Evolutionary conservation across 148 eudicot genomes (phyloP).

Genomic region (Limonium bicolor): DNA sequence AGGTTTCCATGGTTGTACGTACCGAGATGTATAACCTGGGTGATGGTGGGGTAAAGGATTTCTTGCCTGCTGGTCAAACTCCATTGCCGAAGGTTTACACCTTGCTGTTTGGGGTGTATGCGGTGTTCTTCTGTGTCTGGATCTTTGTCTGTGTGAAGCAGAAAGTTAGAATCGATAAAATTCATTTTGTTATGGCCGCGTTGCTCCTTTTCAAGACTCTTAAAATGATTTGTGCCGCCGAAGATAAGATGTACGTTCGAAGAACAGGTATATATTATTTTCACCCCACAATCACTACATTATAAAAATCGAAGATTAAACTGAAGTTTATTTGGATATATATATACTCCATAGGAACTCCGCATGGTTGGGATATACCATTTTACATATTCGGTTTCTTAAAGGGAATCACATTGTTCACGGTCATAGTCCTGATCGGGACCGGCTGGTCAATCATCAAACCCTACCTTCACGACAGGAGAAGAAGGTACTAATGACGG

Average conservation of each 20-base stretch:
- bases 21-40: conserved; percentile 20
- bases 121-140: conserved; percentile 8
- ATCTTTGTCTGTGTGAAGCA: conserved; percentile 7
- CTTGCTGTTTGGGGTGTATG: conserved; percentile 9
- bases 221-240: conserved; percentile 19
- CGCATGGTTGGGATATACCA: conserved; percentile 32
- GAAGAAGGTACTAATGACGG: conserved; percentile 18
- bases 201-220: conserved; percentile 14
- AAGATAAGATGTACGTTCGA: conserved; percentile 19
- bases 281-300: no score
- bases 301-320: no score
- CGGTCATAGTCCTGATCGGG: conserved; percentile 21
- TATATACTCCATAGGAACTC: conserved; percentile 8
- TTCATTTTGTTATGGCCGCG: conserved; percentile 19
- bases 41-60: conserved; percentile 6
- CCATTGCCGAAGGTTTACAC: conserved; percentile 14
- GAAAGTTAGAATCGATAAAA: conserved; percentile 2
- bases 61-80: conserved; percentile 15
- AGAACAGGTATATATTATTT: conserved; percentile 16
- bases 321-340: no score
- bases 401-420: conserved; percentile 19
- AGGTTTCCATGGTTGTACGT: conserved; percentile 20
- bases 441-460: conserved; percentile 36
- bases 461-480: conserved; percentile 29
- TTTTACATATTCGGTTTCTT: conserved; percentile 20